A percentile compares a stretch with the other conserved stretches of the same genome.
These are phyloP conservation scores for Dactylellina drechsleri DNA, from an alignment of 2,329 filamentous ascomycete genomes.

Conservation along the genomic window DNA sequence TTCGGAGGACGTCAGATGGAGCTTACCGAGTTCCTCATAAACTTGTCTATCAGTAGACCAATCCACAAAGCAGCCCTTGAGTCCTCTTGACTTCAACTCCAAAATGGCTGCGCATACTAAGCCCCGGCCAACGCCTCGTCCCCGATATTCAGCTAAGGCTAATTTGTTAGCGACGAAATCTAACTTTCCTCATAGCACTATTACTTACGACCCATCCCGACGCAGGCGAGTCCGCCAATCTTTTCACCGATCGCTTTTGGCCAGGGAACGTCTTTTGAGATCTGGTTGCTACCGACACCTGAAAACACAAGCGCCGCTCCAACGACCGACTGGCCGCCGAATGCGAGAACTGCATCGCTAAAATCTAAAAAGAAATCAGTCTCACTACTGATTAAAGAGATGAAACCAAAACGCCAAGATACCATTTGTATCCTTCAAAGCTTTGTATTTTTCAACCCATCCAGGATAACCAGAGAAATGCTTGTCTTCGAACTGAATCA, in stretches of 20 bases:
- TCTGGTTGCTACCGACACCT: constrained; percentile 58
- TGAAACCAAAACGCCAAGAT: background rate
- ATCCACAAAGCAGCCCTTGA: constrained; percentile 59
- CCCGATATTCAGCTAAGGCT: constrained; percentile 56
- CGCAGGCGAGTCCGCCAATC: constrained; percentile 58
- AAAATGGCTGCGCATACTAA: constrained; percentile 59
- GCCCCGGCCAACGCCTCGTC: constrained; percentile 57
- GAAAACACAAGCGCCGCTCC: constrained; percentile 59
- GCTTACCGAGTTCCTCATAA: constrained; percentile 46
- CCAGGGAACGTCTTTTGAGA: constrained; percentile 59
- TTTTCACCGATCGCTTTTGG: constrained; percentile 59
- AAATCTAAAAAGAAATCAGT: constrained; percentile 54
- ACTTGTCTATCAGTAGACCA: constrained; percentile 56
- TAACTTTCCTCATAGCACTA: background rate
- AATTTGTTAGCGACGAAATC: constrained; percentile 6
- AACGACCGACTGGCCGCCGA: constrained; percentile 56
- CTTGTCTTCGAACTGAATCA: constrained; percentile 58
- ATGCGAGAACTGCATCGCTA: constrained; percentile 59
- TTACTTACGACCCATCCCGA: constrained; percentile 58
- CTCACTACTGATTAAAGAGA: background rate
- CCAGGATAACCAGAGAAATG: constrained; percentile 58
- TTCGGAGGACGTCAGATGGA: too few relatives aligned
- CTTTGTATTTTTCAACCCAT: constrained; percentile 59
- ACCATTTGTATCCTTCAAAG: constrained; percentile 57
- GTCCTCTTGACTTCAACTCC: constrained; percentile 57